These are phyloP conservation scores for Eucalyptus marginata DNA, from an alignment of 345 rosid genomes.

Conservation along the genomic window DNA sequence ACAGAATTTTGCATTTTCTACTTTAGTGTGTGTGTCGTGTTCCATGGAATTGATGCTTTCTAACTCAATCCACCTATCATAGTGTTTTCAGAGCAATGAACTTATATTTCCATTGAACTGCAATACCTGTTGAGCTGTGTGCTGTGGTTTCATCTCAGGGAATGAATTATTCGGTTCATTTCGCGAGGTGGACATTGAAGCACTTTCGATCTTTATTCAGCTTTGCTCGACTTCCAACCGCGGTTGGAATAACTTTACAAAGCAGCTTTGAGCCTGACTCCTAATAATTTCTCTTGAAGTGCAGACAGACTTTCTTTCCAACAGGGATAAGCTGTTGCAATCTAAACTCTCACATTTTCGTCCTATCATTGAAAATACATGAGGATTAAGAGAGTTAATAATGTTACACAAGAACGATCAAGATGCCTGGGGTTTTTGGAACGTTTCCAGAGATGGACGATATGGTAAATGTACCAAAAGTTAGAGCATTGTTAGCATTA, in stretches of 20 bases:
- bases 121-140: background rate
- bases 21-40: background rate
- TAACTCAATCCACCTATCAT: background rate
- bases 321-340: background rate
- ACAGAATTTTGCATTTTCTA: background rate
- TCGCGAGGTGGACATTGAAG: background rate
- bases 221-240: background rate
- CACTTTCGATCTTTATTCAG: background rate
- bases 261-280: background rate
- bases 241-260: background rate
- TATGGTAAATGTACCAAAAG: background rate
- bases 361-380: background rate
- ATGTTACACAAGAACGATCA: background rate
- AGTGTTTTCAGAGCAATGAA: background rate
- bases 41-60: background rate
- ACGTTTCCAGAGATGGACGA: no score
- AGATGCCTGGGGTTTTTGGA: fast-evolving
- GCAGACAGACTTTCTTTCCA: background rate
- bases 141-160: background rate
- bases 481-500: background rate
- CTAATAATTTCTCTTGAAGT: background rate
- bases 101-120: background rate
- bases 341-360: background rate
- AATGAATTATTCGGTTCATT: background rate
- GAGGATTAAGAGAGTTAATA: background rate